These are phyloP conservation scores for Penicillium hordei DNA, from an alignment of 2,329 filamentous ascomycete species.

Conservation along the genomic window DNA sequence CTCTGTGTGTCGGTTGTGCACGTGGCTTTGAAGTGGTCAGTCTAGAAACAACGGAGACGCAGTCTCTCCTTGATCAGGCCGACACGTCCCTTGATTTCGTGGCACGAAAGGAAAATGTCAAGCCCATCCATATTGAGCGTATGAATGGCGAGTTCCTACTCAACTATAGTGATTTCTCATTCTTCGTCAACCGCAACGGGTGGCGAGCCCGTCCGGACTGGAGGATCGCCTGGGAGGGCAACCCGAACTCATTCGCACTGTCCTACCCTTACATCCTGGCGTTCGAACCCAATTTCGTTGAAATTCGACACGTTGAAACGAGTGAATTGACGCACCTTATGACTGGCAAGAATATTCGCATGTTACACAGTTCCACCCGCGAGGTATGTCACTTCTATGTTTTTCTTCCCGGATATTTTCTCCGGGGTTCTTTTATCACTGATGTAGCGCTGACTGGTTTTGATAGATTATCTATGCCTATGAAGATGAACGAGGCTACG, in stretches of 20 bases:
- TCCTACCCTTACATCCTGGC: slow-evolving; percentile 96
- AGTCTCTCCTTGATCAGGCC: slow-evolving; percentile 93
- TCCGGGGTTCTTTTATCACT: background rate
- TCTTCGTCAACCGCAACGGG: slow-evolving; percentile 98
- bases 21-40: slow-evolving; percentile 96
- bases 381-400: slow-evolving; percentile 65
- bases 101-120: slow-evolving; percentile 85
- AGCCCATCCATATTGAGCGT: slow-evolving; percentile 94
- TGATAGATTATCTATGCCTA: slow-evolving; percentile 91
- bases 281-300: slow-evolving; percentile 96
- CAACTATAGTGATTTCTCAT: slow-evolving; percentile 98
- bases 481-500: slow-evolving; percentile 90
- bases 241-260: slow-evolving; percentile 85
- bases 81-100: slow-evolving; percentile 98
- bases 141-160: slow-evolving; percentile 96
- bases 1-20: slow-evolving; percentile 92
- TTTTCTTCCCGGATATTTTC: background rate
- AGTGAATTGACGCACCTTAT: slow-evolving; percentile 90
- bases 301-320: slow-evolving; percentile 92
- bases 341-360: slow-evolving; percentile 92
- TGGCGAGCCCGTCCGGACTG: slow-evolving; percentile 96
- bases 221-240: slow-evolving; percentile 97
- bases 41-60: slow-evolving; percentile 94
- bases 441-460: slow-evolving; percentile 25
- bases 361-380: slow-evolving; percentile 94